Base-by-base conservation (phyloP, 2,329 filamentous ascomycete species). In the Mycogone perniciosa region DNA sequence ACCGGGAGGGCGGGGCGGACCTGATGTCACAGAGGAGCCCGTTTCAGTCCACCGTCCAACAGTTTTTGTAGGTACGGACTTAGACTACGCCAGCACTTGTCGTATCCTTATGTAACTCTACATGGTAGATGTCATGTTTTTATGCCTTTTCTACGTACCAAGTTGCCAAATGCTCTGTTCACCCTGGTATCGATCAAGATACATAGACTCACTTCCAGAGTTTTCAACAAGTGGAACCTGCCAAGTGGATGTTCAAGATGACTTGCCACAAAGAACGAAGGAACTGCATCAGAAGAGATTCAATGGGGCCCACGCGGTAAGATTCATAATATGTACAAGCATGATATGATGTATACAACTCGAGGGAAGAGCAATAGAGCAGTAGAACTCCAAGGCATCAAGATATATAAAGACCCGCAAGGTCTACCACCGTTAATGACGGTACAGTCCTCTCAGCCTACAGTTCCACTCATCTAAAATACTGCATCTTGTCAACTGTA, bases 381-480 rank as follows among this genome's bases (percentile, higher is more conserved):
- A 34, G 33, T 20, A 34, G 6, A 29, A 26, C 7, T 10, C 13
- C 1, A n/a, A 38, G 20, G 6, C 11, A 20, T 20, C 30, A 35
- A 50, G 11, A 46, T 37, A 11, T 53, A 53, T 53, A 53, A 48
- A 69, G 66, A 59, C 48, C 55, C 31, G 34, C 48, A 46, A 50
- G 51, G 44, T 54, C 59, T 63, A 64, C 65, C 66, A 70, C 68
- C 68, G 68, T 71, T 69, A 66, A 57, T 64, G 65, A 70, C 68
- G 68, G 68, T 70, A 67, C 58, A 56, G 37, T 42, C 52, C 44
- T 44, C 44, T 44, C 50, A 48, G 41, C 44, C 44, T 20, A 51
- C 54, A 57, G 51, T 51, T 53, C 51, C 56, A 49, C 51, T 50
- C 30, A 40, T 46, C 11, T 46, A 43, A 51, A 20, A 43, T 38